Evolutionary conservation across 805 yeast species (phyloP), one percentile per base, ranked within the genome.

Genomic region (Cyberlindnera amylophila): DNA sequence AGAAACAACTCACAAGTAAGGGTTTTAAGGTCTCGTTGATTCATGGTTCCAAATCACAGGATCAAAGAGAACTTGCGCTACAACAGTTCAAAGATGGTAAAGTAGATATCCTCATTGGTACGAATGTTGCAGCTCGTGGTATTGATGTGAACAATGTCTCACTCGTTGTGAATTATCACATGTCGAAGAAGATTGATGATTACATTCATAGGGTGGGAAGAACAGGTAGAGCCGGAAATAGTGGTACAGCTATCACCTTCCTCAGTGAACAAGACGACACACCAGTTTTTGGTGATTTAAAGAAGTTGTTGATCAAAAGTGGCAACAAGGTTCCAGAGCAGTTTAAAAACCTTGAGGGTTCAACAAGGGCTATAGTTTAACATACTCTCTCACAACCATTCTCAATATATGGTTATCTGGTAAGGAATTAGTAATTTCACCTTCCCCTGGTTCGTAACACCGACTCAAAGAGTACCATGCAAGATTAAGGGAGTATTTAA

Each of bases 111-210:
- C 64, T 91, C 33, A 81, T 91, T 14, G 98, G 97, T 3, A 93
- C 98, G 0, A 96, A 91, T 61, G 88, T 91, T 18, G 97, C 97
- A 0, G 95, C 96, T 3, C 77, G 99, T 66, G 99, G 99, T 59
- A 77, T 91, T 34, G 98, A 93, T 62, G 81, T 91, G n/a, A 82
- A 88, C 1, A 75, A 86, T 52, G 95, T 91, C 7, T 78, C 93
- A 0, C 61, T 90, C 28, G 98, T 91, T 9, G 62, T 93, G 16
- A 93, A 91, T 61, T 90, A 74, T 57, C 96, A 91, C 53, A 82
- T 90, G 90, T 67, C 89, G 9, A 76, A 72, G 48, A 70, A 71
- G 27, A 75, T 89, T 34, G 96, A 89, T 49, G 90, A 84, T 45
- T 91, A 89, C 54, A 77, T 91, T 15, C 99, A 91, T 64, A 74